Conservation (phyloP, 306 rosid species). For the Sindora glabra region DNA sequence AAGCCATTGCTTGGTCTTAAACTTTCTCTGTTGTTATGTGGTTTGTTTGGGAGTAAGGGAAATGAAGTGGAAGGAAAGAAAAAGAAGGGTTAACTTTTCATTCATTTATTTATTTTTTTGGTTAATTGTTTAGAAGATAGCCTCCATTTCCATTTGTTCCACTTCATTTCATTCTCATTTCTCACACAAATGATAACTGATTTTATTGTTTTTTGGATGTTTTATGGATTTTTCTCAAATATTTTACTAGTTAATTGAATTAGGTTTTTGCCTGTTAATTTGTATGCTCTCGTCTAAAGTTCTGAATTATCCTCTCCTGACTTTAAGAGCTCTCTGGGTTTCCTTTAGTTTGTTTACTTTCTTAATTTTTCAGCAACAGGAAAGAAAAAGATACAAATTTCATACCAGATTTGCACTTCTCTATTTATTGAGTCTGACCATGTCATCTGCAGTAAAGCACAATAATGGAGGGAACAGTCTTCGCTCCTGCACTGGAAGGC, state of each 20-base stretch:
- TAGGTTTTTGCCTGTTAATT: not conserved
- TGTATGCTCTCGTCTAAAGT: not conserved
- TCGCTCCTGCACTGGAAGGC: slow-evolving; percentile 52
- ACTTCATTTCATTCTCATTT: too few relatives aligned
- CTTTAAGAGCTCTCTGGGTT: not conserved
- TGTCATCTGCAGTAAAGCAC: slow-evolving; percentile 8
- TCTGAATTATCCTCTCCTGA: not conserved
- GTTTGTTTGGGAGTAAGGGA: too few relatives aligned
- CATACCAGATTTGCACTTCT: not conserved
- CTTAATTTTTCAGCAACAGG: not conserved
- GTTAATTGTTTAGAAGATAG: too few relatives aligned
- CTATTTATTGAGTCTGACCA: not conserved
- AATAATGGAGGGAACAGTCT: slow-evolving; percentile 45
- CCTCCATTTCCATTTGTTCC: too few relatives aligned
- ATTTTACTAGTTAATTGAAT: not conserved
- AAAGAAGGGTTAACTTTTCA: too few relatives aligned
- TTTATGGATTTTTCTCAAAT: not conserved
- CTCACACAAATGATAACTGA: too few relatives aligned
- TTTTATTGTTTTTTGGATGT: not conserved
- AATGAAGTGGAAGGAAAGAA: too few relatives aligned
- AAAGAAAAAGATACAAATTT: not conserved
- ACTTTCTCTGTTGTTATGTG: too few relatives aligned
- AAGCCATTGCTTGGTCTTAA: too few relatives aligned
- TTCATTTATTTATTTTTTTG: too few relatives aligned
- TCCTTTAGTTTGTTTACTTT: not conserved